A percentile compares a stretch with the other conserved stretches of the same genome.
Evolutionary conservation across 139 green algal species (phyloP).

Genomic region (Chlorella sorokiniana): DNA sequence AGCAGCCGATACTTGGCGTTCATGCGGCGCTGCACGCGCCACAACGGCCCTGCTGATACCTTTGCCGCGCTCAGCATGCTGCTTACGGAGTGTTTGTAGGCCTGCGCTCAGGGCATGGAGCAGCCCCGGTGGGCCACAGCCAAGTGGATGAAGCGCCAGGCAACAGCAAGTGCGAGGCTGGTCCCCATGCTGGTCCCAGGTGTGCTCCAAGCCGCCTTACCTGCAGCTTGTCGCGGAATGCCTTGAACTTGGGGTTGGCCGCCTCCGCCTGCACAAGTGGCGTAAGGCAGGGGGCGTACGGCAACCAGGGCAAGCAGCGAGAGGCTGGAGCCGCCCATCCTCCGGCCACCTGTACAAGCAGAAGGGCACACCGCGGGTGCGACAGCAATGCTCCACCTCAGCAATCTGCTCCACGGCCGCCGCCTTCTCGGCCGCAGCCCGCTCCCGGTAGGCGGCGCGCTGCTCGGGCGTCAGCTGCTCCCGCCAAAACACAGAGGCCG

Average conservation of each 20-base stretch:
- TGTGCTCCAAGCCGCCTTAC: too few species aligned
- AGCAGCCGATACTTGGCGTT: slow-evolving; percentile 23
- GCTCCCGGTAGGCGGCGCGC: slow-evolving; percentile 20
- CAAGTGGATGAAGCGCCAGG: background rate
- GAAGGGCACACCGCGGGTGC: background rate
- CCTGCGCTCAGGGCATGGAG: background rate
- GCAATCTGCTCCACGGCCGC: background rate
- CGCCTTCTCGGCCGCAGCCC: slow-evolving; percentile 8
- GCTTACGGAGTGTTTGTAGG: slow-evolving; percentile 28
- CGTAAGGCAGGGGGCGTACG: background rate
- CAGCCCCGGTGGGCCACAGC: background rate
- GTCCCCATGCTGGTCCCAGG: background rate
- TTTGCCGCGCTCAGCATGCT: slow-evolving; percentile 23
- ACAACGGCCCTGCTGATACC: slow-evolving; percentile 20
- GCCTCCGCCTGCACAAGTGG: slow-evolving; percentile 3
- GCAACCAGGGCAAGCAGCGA: background rate
- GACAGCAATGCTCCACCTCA: background rate
- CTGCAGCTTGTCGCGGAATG: slow-evolving; percentile 31
- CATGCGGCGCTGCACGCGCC: slow-evolving; percentile 26
- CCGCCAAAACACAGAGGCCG: slow-evolving; percentile 21
- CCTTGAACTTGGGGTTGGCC: slow-evolving; percentile 30
- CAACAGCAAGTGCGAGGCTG: too few species aligned
- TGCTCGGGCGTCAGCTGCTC: slow-evolving; percentile 31
- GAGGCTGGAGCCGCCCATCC: background rate
- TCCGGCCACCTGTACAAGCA: background rate